Conservation (phyloP, 176 grass and related monocot species). For the Hyparrhenia diplandra region DNA sequence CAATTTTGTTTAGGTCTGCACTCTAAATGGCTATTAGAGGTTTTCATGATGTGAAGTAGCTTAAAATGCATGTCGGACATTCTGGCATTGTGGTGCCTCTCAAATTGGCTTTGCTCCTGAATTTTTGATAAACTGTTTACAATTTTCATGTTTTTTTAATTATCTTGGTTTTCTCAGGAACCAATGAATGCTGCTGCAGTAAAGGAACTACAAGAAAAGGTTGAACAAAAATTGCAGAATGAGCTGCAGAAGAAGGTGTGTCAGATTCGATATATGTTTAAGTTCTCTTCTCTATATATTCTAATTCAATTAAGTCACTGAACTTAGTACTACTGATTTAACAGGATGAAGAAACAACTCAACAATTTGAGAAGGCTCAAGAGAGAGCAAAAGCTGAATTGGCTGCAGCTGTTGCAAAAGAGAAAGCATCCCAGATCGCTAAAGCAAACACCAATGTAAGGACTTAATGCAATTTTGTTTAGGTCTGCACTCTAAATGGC, state of each 20-base stretch:
- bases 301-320: background rate
- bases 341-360: constrained; percentile 76
- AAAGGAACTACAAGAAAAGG: constrained; percentile 71
- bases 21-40: constrained; percentile 4
- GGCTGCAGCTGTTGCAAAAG: constrained; percentile 74
- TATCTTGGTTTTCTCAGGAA: constrained; percentile 52
- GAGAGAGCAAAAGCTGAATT: constrained; percentile 85
- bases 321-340: constrained; percentile 6
- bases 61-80: background rate
- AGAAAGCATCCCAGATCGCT: constrained; percentile 91
- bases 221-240: constrained; percentile 61
- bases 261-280: constrained; percentile 5
- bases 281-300: background rate
- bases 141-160: constrained; percentile 20
- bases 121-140: background rate
- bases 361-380: constrained; percentile 64
- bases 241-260: constrained; percentile 75
- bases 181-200: constrained; percentile 48
- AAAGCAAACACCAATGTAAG: constrained; percentile 95
- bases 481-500: background rate
- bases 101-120: background rate
- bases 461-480: constrained; percentile 29
- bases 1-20: constrained; percentile 19
- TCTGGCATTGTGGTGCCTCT: background rate
- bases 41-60: background rate